A percentile compares a stretch with the other conserved stretches of the same genome.
These are phyloP conservation scores for Calendula officinalis DNA, from an alignment of 129 eudicot genomes.

Conservation along the genomic window DNA sequence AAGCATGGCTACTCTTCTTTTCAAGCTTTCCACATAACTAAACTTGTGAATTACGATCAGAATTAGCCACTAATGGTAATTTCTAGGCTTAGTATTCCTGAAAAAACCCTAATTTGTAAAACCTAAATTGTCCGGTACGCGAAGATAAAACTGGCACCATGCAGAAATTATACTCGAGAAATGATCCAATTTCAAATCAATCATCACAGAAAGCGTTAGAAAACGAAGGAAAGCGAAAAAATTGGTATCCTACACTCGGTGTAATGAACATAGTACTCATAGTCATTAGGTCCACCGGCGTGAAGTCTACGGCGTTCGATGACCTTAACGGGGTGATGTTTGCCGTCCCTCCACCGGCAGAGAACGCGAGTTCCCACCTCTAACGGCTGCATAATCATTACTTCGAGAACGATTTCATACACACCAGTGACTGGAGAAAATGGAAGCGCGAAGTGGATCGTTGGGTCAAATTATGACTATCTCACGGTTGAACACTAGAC, in stretches of 20 bases:
- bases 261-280: constrained; percentile 81
- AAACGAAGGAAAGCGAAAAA: neutral
- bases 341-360: constrained; percentile 90
- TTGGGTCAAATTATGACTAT: too few species aligned
- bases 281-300: constrained; percentile 51
- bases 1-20: too few species aligned
- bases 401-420: neutral
- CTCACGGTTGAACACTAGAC: too few species aligned
- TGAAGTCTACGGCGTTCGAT: constrained; percentile 62
- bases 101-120: constrained; percentile 16
- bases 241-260: constrained; percentile 45
- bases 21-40: too few species aligned
- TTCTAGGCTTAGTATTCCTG: neutral
- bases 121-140: constrained; percentile 1
- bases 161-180: neutral
- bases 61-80: too few species aligned
- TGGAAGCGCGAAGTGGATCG: too few species aligned
- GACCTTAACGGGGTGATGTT: constrained; percentile 52
- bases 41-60: too few species aligned
- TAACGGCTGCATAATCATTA: neutral
- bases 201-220: neutral
- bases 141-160: too few species aligned
- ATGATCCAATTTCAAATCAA: neutral
- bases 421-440: too few species aligned
- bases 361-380: constrained; percentile 97